phyloP scores from a whole-genome alignment of 129 eudicot species.

The Pittosporum tobira region DNA sequence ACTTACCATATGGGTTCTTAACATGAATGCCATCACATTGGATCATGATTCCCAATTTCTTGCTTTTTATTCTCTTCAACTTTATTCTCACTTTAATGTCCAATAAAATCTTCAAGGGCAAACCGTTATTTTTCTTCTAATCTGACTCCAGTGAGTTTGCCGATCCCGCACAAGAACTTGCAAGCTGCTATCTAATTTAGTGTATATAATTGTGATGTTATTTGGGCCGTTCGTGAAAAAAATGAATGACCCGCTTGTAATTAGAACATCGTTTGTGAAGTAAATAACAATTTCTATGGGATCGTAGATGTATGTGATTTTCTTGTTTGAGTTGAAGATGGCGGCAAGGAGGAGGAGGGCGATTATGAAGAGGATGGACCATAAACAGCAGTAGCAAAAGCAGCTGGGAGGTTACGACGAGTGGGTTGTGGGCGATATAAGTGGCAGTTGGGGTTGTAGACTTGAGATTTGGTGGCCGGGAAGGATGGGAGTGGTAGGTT shows the following conservation, averaged over 20 bases:
- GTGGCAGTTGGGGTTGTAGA: slow-evolving; percentile 46
- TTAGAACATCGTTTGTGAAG: slow-evolving; percentile 25
- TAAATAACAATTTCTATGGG: slow-evolving; percentile 32
- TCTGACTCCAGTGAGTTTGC: slow-evolving; percentile 41
- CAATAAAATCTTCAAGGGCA: slow-evolving; percentile 43
- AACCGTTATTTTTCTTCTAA: slow-evolving; percentile 55
- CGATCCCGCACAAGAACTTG: slow-evolving; percentile 39
- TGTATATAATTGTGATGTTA: slow-evolving; percentile 32
- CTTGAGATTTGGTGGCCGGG: slow-evolving; percentile 41
- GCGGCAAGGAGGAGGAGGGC: slow-evolving; percentile 51
- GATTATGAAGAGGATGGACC: slow-evolving; percentile 47
- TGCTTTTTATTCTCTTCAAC: slow-evolving; percentile 41
- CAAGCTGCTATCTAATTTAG: slow-evolving; percentile 16
- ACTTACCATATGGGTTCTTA: slow-evolving; percentile 45
- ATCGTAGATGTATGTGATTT: slow-evolving; percentile 34
- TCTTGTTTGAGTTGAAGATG: slow-evolving; percentile 72
- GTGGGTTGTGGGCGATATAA: slow-evolving; percentile 50
- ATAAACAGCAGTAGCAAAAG: slow-evolving; percentile 63
- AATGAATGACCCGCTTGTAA: slow-evolving; percentile 37
- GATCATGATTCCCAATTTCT: slow-evolving; percentile 63
- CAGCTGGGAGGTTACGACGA: slow-evolving; percentile 27
- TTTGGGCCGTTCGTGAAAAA: slow-evolving; percentile 31
- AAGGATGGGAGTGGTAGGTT: slow-evolving; percentile 22
- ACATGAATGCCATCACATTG: slow-evolving; percentile 64
- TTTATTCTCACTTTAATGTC: slow-evolving; percentile 52